Evolutionary conservation across 306 rosid genomes (phyloP).

Genomic region (Pachyrhizus erosus): DNA sequence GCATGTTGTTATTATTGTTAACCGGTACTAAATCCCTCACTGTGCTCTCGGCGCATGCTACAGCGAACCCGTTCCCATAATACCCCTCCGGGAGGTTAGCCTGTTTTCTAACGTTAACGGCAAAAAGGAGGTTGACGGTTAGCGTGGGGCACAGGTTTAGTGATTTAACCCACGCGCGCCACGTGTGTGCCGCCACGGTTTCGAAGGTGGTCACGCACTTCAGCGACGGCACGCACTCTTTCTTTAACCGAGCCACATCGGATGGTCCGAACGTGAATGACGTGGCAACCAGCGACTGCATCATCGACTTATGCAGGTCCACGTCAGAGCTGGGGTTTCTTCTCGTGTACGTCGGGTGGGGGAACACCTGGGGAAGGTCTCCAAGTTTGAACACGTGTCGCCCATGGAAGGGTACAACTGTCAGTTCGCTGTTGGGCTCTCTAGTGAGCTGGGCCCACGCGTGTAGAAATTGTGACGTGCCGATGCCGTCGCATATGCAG

Average conservation of each 20-base stretch:
- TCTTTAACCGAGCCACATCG: slow-evolving; percentile 42
- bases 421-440: slow-evolving; percentile 31
- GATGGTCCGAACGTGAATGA: slow-evolving; percentile 32
- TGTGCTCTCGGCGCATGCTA: slow-evolving; percentile 64
- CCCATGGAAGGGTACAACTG: slow-evolving; percentile 55
- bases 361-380: slow-evolving; percentile 39
- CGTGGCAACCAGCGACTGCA: slow-evolving; percentile 57
- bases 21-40: slow-evolving; percentile 50
- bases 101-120: slow-evolving; percentile 56
- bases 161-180: slow-evolving; percentile 80
- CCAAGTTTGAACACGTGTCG: slow-evolving; percentile 65
- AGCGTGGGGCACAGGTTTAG: slow-evolving; percentile 38
- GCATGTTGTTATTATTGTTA: too few species aligned
- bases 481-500: slow-evolving; percentile 78
- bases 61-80: slow-evolving; percentile 75
- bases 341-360: slow-evolving; percentile 55
- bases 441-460: slow-evolving; percentile 71
- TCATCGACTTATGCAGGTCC: slow-evolving; percentile 45
- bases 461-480: slow-evolving; percentile 76
- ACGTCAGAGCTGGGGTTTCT: slow-evolving; percentile 25
- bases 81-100: slow-evolving; percentile 57
- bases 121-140: slow-evolving; percentile 71
- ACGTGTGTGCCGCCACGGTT: slow-evolving; percentile 73
- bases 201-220: slow-evolving; percentile 73
- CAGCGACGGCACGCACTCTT: slow-evolving; percentile 61